Base-by-base conservation (phyloP, 2,329 filamentous ascomycete genomes). In the Ceratocystis variospora region DNA sequence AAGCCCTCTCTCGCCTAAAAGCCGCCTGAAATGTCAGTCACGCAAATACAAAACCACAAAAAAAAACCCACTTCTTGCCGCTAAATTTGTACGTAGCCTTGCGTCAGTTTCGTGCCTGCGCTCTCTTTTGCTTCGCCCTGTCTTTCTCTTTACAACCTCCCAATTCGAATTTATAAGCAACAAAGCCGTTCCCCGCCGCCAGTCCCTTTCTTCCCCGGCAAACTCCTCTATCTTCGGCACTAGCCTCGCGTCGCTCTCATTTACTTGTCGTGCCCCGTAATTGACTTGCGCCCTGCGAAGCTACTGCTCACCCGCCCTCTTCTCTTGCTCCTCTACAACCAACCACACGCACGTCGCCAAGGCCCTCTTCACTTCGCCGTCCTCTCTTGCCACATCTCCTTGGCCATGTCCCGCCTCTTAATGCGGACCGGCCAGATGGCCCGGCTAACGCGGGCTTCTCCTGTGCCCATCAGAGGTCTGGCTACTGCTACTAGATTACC, bases 381-480 rank as follows among this genome's bases (percentile, higher is more conserved):
- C 50, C 50, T 55, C 50, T 22, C 22, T 19, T 55, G 22, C 41
- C 22, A 46, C 55, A 25, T 53, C 44, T 41, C 41, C 19, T 50
- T 41, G 41, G 46, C 74, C 76, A 88, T 88, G 86, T 85, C 84
- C 74, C 83, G 83, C 72, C 78, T 86, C 72, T 77, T 88, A 71
- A 83, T 85, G 75, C 83, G 84, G 75, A 81, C 86, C 74, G 83
- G 83, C 78, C 82, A 83, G 75, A 77, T 88, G 74, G 83, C 83
- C 76, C 81, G 82, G 74, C 79, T 84, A 73, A 82, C 83, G 68
- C 81, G 81, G 75, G 77, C 81, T 17, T 22, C 46, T 12, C 63
- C 66, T 22, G 50, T 57, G 17, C 41, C 48, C 12, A 61, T 28
- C 12, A 55, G 66, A n/a, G 31, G 48, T 10, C 25, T 46, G 22